A percentile compares a stretch with the other conserved stretches of the same genome.
These are phyloP conservation scores for Paulownia fortunei DNA, from an alignment of 257 asterid species.

Conservation along the genomic window DNA sequence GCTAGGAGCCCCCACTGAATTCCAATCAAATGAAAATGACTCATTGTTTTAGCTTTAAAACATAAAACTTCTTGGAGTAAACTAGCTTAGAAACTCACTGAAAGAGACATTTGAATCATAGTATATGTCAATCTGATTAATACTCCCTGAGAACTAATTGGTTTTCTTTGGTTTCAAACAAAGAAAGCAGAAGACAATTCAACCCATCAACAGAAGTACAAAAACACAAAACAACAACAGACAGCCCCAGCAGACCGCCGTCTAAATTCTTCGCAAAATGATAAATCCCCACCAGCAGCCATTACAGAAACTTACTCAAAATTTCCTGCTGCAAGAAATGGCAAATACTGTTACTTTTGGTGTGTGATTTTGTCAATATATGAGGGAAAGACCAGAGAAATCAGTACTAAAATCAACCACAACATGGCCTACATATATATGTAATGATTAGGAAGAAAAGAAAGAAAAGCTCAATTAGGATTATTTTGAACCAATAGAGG, in stretches of 20 bases:
- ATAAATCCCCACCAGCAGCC: constrained; percentile 8
- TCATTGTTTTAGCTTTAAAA: background rate
- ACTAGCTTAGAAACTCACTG: background rate
- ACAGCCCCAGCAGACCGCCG: no score
- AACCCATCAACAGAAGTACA: background rate
- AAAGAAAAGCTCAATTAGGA: background rate
- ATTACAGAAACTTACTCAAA: constrained; percentile 22
- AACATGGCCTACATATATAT: no score
- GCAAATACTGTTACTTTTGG: background rate
- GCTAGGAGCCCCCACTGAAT: constrained; percentile 25
- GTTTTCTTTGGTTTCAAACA: no score
- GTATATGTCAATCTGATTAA: background rate
- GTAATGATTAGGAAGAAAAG: background rate
- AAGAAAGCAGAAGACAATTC: background rate
- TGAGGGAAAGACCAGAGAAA: background rate
- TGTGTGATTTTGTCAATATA: background rate
- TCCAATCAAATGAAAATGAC: constrained; percentile 21
- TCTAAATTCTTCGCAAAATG: no score
- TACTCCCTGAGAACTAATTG: background rate
- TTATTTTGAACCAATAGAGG: background rate
- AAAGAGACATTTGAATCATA: background rate
- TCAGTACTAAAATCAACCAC: background rate
- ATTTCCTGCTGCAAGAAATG: constrained; percentile 30
- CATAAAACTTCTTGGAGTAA: background rate
- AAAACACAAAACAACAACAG: background rate